These are phyloP conservation scores for Mayamaea pseudoterrestris DNA, from an alignment of 108 stramenopile species.

Conservation along the genomic window DNA sequence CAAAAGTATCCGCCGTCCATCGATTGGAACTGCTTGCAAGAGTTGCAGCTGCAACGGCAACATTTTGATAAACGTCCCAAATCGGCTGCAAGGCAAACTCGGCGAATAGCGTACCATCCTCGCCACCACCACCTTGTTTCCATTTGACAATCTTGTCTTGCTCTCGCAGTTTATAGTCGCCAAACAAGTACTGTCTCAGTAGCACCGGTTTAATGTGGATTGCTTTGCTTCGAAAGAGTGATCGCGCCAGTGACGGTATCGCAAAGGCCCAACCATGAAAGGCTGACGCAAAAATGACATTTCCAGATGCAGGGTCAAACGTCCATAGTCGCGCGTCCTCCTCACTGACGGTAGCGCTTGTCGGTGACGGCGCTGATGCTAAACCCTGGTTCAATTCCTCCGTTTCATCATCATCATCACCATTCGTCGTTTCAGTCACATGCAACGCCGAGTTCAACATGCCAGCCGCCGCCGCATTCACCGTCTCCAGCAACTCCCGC, in stretches of 20 bases:
- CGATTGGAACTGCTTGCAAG: slow-evolving; percentile 46
- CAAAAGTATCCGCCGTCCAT: slow-evolving; percentile 43
- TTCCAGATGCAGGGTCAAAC: slow-evolving; percentile 87
- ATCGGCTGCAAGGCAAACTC: slow-evolving; percentile 54
- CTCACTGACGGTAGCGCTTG: slow-evolving; percentile 9
- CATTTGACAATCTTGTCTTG: slow-evolving; percentile 64
- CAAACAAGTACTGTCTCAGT: slow-evolving; percentile 65
- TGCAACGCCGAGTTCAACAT: slow-evolving; percentile 39
- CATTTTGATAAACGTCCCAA: slow-evolving; percentile 73
- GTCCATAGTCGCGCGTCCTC: slow-evolving; percentile 62
- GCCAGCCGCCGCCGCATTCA: slow-evolving; percentile 83
- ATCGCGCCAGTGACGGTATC: slow-evolving; percentile 54
- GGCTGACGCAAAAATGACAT: slow-evolving; percentile 92
- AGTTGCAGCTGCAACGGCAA: slow-evolving; percentile 42
- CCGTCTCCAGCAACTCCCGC: slow-evolving; percentile 79
- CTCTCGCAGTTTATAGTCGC: slow-evolving; percentile 53
- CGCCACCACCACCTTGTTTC: slow-evolving; percentile 22
- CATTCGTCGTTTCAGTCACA: not conserved
- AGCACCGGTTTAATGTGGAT: slow-evolving; percentile 58
- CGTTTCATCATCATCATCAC: slow-evolving; percentile 5
- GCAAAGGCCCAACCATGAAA: slow-evolving; percentile 95
- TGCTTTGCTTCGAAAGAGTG: slow-evolving; percentile 56
- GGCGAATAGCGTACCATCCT: slow-evolving; percentile 65
- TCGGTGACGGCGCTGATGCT: not conserved
- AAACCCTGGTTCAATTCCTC: not conserved